A percentile compares a stretch with the other conserved stretches of the same genome.
Evolutionary conservation across 345 rosid species (phyloP).

Genomic region (Citrus reticulata): DNA sequence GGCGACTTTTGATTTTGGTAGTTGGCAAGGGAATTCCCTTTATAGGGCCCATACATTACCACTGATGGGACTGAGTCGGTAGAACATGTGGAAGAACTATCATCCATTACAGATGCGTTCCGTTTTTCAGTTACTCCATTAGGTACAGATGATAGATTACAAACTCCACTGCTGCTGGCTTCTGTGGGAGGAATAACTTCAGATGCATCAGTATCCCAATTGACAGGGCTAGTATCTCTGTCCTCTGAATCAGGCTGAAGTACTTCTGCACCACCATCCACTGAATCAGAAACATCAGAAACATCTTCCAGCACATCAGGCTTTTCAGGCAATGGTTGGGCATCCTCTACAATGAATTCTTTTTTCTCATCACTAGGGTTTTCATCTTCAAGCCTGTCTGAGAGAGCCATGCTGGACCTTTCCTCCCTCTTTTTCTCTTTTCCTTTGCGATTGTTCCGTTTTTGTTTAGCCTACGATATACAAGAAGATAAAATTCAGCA

Average conservation of each 20-base stretch:
- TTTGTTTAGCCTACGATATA: constrained; percentile 69
- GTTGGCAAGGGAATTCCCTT: constrained; percentile 42
- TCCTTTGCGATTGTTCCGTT: constrained; percentile 74
- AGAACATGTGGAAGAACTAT: constrained; percentile 92
- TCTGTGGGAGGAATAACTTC: constrained; percentile 63
- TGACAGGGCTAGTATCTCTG: constrained; percentile 65
- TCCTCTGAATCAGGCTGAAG: constrained; percentile 81
- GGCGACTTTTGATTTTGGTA: constrained; percentile 45
- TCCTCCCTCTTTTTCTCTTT: constrained; percentile 82
- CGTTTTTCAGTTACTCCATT: constrained; percentile 63
- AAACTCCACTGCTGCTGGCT: constrained; percentile 50
- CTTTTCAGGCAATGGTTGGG: constrained; percentile 51
- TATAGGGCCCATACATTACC: constrained; percentile 55
- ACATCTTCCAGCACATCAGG: constrained; percentile 61
- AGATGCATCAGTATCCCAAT: constrained; percentile 84
- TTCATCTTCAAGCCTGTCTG: constrained; percentile 45
- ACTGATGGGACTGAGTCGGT: constrained; percentile 71
- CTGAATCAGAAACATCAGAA: constrained; percentile 81
- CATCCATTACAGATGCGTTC: constrained; percentile 61
- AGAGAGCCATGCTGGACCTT: constrained; percentile 27
- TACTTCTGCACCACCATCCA: constrained; percentile 59
- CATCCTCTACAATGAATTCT: constrained; percentile 39
- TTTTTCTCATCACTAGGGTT: constrained; percentile 40
- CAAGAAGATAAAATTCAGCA: not conserved
- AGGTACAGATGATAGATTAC: constrained; percentile 50